Percentiles rank a stretch among this genome's conserved stretches.
Conservation (phyloP, 1,284 basidiomycete species). For the Ganoderma sinense region DNA sequence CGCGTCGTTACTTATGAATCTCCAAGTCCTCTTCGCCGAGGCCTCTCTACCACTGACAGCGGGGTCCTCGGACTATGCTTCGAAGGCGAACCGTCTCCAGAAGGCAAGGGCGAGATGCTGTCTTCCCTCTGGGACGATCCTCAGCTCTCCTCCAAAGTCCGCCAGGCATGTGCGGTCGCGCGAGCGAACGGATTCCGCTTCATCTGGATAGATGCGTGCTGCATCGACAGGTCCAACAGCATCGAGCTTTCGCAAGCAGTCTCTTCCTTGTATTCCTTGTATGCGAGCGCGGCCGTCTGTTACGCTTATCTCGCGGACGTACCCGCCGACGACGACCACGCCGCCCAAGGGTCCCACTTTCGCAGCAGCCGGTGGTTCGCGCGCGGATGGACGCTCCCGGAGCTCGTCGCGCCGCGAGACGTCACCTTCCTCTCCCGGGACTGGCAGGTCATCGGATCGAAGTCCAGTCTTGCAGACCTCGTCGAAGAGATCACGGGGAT, state of each 20-base stretch:
- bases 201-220: not conserved
- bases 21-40: not conserved
- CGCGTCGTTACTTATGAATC: no score
- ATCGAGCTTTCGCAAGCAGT: not conserved
- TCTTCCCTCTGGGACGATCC: not conserved
- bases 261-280: not conserved
- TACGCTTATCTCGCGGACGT: not conserved
- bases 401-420: not conserved
- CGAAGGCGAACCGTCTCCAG: not conserved
- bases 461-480: not conserved
- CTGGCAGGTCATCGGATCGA: not conserved
- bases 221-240: not conserved
- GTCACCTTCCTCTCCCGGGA: not conserved
- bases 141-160: not conserved
- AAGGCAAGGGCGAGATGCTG: not conserved
- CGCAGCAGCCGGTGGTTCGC: not conserved
- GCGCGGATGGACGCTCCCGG: not conserved
- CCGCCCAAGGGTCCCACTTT: not conserved
- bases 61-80: not conserved
- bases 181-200: not conserved
- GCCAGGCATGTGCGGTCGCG: not conserved
- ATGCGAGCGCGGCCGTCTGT: not conserved
- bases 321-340: not conserved
- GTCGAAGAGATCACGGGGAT: not conserved
- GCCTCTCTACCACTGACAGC: not conserved